These are phyloP conservation scores for Barbatosphaeria neglecta DNA, from an alignment of 495 filamentous ascomycete genomes.

Conservation along the genomic window DNA sequence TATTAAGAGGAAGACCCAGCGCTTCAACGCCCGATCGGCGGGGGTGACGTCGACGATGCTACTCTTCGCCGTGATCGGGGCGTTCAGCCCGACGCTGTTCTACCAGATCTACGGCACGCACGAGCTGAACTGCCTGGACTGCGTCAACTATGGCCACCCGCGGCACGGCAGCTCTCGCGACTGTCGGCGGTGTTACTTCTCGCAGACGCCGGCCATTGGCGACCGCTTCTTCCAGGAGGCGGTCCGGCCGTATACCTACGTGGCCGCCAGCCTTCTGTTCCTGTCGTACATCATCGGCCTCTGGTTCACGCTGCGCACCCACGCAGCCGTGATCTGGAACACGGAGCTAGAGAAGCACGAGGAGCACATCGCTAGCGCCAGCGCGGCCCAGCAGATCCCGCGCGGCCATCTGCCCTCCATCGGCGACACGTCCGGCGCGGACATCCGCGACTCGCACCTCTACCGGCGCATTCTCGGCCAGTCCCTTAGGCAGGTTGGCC, in stretches of 20 bases:
- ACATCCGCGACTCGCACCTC: constrained; percentile 71
- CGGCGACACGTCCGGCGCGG: constrained; percentile 29
- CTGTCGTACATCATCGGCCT: constrained; percentile 87
- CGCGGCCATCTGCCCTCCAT: constrained; percentile 15
- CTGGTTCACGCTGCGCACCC: constrained; percentile 92
- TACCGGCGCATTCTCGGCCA: constrained; percentile 92
- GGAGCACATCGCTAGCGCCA: constrained; percentile 27
- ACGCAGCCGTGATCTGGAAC: constrained; percentile 96
- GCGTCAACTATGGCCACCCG: constrained; percentile 37
- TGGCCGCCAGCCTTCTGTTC: constrained; percentile 76
- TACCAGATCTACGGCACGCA: constrained; percentile 98
- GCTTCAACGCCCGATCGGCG: constrained; percentile 95
- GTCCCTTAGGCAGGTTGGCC: constrained; percentile 67
- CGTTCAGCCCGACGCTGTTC: constrained; percentile 97
- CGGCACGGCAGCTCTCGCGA: constrained; percentile 38
- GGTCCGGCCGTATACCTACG: constrained; percentile 86
- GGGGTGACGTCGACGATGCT: constrained; percentile 98
- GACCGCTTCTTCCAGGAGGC: constrained; percentile 82
- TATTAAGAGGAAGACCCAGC: constrained; percentile 93
- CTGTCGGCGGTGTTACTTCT: constrained; percentile 89
- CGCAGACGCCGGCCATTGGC: constrained; percentile 72
- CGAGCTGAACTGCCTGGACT: constrained; percentile 81
- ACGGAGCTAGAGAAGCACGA: constrained; percentile 79
- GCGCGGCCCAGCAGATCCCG: constrained; percentile 21
- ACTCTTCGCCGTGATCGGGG: constrained; percentile 89